These are phyloP conservation scores for Gypsophila paniculata DNA, from an alignment of 179 eudicot genomes.

Conservation along the genomic window DNA sequence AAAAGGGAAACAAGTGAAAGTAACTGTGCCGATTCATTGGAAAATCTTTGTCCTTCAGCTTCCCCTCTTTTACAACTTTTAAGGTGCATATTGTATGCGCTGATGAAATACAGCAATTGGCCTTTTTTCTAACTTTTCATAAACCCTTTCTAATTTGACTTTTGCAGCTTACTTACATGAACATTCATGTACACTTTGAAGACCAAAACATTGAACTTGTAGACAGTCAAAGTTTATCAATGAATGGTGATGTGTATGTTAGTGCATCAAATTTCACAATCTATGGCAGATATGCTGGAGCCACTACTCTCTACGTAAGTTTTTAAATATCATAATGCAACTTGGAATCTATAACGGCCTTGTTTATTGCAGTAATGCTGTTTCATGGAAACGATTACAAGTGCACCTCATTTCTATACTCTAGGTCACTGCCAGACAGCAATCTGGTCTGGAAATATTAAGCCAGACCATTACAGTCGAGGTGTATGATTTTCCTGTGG, in stretches of 20 bases:
- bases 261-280: conserved; percentile 49
- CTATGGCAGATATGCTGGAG: conserved; percentile 55
- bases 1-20: conserved; percentile 1
- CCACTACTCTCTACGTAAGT: conserved; percentile 75
- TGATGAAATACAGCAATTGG: background rate
- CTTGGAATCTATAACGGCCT: background rate
- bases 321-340: conserved; percentile 16
- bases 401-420: conserved; percentile 13
- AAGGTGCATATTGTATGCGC: background rate
- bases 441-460: conserved; percentile 64
- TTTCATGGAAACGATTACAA: background rate
- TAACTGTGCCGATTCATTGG: background rate
- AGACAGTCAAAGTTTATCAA: conserved; percentile 30
- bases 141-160: conserved; percentile 5
- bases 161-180: conserved; percentile 69
- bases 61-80: background rate
- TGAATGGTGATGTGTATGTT: conserved; percentile 33
- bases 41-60: background rate
- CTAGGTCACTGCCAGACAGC: conserved; percentile 66
- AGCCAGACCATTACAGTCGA: conserved; percentile 69
- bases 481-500: conserved; percentile 68
- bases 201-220: conserved; percentile 55
- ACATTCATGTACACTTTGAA: conserved; percentile 54
- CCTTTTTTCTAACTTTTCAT: background rate
- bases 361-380: background rate